A percentile compares a stretch with the other conserved stretches of the same genome.
Evolutionary conservation across 2,329 filamentous ascomycete genomes (phyloP).

Genomic region (Alternaria sp.): DNA sequence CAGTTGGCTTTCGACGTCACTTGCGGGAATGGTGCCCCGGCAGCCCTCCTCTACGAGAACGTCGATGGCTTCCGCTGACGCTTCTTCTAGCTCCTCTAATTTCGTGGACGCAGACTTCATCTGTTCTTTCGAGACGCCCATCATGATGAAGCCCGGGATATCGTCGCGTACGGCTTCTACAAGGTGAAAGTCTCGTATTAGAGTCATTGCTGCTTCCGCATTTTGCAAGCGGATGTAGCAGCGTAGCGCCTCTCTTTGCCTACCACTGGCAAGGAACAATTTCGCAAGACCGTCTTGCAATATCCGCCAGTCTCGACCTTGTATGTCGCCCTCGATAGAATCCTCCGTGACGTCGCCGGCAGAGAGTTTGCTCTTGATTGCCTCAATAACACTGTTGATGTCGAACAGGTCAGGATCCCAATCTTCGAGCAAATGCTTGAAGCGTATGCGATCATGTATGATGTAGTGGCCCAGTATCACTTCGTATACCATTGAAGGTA

Average conservation of each 20-base stretch:
- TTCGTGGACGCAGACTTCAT: constrained; percentile 71
- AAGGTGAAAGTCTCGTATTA: constrained; percentile 89
- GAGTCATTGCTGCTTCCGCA: constrained; percentile 82
- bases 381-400: constrained; percentile 74
- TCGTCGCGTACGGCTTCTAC: constrained; percentile 88
- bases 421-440: constrained; percentile 78
- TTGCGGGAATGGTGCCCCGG: constrained; percentile 81
- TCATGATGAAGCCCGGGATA: constrained; percentile 83
- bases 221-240: constrained; percentile 93
- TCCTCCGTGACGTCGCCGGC: constrained; percentile 77
- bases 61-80: constrained; percentile 82
- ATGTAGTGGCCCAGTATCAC: constrained; percentile 90
- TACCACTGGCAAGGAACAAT: constrained; percentile 80
- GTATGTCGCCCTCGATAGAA: constrained; percentile 74
- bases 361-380: constrained; percentile 81
- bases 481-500: constrained; percentile 86
- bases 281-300: constrained; percentile 86
- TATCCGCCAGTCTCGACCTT: constrained; percentile 83
- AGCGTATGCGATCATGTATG: constrained; percentile 73
- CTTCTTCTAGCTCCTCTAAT: constrained; percentile 74
- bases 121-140: constrained; percentile 79
- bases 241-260: constrained; percentile 81
- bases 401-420: constrained; percentile 90
- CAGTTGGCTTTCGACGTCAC: constrained; percentile 79
- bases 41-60: constrained; percentile 90